Percentiles rank a stretch among this genome's conserved stretches.
Evolutionary conservation across 2,329 filamentous ascomycete species (phyloP).

Genomic region (Ophiostoma sp.): DNA sequence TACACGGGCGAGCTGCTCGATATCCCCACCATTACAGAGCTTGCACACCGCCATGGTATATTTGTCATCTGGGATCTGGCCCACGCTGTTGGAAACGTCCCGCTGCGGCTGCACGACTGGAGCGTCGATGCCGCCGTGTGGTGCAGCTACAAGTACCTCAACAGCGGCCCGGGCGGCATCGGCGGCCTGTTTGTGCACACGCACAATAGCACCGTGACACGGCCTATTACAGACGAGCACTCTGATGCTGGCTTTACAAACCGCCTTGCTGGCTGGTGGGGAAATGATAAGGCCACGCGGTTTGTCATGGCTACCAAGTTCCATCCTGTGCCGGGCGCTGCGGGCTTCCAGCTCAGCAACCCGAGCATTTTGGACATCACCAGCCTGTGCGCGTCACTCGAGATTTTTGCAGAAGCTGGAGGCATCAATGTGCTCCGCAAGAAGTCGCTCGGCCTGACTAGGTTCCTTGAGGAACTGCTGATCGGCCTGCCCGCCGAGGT

Average conservation of each 20-base stretch:
- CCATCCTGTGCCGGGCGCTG: constrained; percentile 69
- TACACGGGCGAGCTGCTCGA: constrained; percentile 88
- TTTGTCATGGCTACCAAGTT: constrained; percentile 83
- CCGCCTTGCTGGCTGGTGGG: constrained; percentile 81
- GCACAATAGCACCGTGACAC: constrained; percentile 54
- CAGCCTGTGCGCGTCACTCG: constrained; percentile 66
- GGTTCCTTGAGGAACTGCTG: constrained; percentile 68
- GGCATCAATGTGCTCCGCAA: constrained; percentile 62
- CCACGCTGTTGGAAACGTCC: constrained; percentile 71
- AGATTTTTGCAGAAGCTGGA: constrained; percentile 64
- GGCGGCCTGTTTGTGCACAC: constrained; percentile 77
- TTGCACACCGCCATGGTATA: constrained; percentile 56
- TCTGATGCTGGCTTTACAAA: constrained; percentile 47
- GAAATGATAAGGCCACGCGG: constrained; percentile 67
- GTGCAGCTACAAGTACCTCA: constrained; percentile 97
- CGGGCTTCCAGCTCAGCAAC: constrained; percentile 79
- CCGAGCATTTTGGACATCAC: constrained; percentile 74
- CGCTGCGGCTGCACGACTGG: constrained; percentile 77
- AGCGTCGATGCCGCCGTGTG: constrained; percentile 85
- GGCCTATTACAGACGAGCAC: constrained; percentile 30
- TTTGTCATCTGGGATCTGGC: constrained; percentile 60
- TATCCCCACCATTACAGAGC: constrained; percentile 69
- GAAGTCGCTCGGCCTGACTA: constrained; percentile 68
- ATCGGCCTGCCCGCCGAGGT: constrained; percentile 37
- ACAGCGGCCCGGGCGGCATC: constrained; percentile 79